Evolutionary conservation across 2,329 filamentous ascomycete species (phyloP).

Genomic region (Ophiosphaerella herpotricha): DNA sequence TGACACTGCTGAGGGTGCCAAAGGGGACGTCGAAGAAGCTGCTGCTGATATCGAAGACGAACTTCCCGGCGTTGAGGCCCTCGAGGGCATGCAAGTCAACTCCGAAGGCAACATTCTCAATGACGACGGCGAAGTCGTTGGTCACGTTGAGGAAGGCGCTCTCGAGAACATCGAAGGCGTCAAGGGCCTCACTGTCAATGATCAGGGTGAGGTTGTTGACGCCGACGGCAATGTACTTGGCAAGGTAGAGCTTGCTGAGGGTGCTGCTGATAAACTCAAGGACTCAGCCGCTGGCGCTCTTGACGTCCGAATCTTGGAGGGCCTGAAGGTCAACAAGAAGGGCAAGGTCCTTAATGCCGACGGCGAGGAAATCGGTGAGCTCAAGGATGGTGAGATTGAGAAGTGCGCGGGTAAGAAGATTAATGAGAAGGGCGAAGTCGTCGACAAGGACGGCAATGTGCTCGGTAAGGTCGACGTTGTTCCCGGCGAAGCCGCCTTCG

Average conservation of each 20-base stretch:
- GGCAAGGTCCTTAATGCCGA: constrained; percentile 58
- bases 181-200: constrained; percentile 56
- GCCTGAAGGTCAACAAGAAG: constrained; percentile 63
- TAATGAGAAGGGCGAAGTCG: constrained; percentile 57
- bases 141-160: constrained; percentile 53
- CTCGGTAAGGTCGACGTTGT: constrained; percentile 56
- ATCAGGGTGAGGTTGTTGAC: constrained; percentile 57
- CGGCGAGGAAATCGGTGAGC: constrained; percentile 57
- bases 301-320: constrained; percentile 55
- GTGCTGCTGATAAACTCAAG: constrained; percentile 54
- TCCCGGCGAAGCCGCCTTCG: constrained; percentile 56
- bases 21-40: constrained; percentile 36
- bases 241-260: constrained; percentile 56
- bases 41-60: constrained; percentile 53
- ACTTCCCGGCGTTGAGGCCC: constrained; percentile 57
- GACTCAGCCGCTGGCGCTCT: constrained; percentile 47
- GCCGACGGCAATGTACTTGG: constrained; percentile 57
- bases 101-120: constrained; percentile 56
- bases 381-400: constrained; percentile 52
- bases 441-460: constrained; percentile 57
- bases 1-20: constrained; percentile 35
- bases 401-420: constrained; percentile 54
- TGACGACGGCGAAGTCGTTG: constrained; percentile 56
- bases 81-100: constrained; percentile 57
- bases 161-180: constrained; percentile 48